Percentiles rank a stretch among this genome's conserved stretches.
Conservation (phyloP, 2,329 filamentous ascomycete genomes). For the Venturiaceae sp. region DNA sequence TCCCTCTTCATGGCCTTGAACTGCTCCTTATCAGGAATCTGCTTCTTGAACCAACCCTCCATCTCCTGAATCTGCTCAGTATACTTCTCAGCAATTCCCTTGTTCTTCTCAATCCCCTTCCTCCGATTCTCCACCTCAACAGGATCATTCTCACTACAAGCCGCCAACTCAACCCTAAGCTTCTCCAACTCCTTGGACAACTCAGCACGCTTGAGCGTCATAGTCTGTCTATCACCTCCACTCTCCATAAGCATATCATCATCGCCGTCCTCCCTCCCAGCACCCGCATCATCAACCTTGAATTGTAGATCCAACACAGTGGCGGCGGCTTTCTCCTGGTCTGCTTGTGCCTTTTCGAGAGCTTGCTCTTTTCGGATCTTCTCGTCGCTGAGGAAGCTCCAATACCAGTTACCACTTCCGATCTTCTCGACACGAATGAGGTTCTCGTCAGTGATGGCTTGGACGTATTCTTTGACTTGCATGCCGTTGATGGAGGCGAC, state of each 20-base stretch:
- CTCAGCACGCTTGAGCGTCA: constrained; percentile 23
- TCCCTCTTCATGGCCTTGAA: constrained; percentile 32
- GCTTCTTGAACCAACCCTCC: constrained; percentile 33
- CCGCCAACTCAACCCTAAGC: constrained; percentile 31
- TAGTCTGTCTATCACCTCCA: constrained; percentile 24
- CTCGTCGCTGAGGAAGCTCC: constrained; percentile 54
- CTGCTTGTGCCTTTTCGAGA: constrained; percentile 25
- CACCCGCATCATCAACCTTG: constrained; percentile 28
- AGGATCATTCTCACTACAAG: constrained; percentile 36
- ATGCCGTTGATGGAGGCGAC: constrained; percentile 56
- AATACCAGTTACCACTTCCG: constrained; percentile 63
- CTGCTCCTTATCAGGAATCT: constrained; percentile 29
- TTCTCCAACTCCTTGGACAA: constrained; percentile 26
- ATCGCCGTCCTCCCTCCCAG: constrained; percentile 28
- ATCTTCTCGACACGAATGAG: constrained; percentile 59
- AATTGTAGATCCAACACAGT: constrained; percentile 26
- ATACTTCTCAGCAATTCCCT: constrained; percentile 22
- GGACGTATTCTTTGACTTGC: constrained; percentile 59
- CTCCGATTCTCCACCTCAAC: constrained; percentile 32
- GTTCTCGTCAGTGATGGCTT: constrained; percentile 50
- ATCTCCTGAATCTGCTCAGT: constrained; percentile 37
- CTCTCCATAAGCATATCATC: constrained; percentile 20
- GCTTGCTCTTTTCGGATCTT: constrained; percentile 33
- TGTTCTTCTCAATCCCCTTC: constrained; percentile 19
- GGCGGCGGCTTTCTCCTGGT: constrained; percentile 25